Evolutionary conservation across 495 filamentous ascomycete genomes (phyloP).

Genomic region (Gamarada debralockiae): DNA sequence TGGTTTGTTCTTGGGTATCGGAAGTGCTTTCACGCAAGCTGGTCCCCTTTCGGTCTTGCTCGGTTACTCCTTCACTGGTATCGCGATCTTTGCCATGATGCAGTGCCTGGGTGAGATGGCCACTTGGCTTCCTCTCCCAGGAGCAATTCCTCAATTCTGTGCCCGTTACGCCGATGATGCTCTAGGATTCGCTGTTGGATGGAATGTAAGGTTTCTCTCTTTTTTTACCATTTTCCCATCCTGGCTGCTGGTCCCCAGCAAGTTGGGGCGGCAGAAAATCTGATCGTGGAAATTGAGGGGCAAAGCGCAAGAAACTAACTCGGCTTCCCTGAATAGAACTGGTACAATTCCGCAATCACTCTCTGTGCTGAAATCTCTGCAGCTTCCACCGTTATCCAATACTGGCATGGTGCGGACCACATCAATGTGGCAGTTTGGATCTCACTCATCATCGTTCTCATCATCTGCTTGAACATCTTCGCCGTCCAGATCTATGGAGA

Average conservation of each 20-base stretch:
- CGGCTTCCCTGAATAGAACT: constrained; percentile 27
- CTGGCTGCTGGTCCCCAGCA: too few relatives aligned
- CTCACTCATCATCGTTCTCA: constrained; percentile 68
- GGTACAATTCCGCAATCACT: constrained; percentile 58
- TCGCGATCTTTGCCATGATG: constrained; percentile 60
- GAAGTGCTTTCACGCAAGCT: constrained; percentile 54
- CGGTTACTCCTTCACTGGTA: constrained; percentile 65
- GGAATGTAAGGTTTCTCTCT: constrained; percentile 49
- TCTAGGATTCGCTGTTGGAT: constrained; percentile 76
- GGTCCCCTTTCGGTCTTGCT: constrained; percentile 66
- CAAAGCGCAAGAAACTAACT: constrained; percentile 9
- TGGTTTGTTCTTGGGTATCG: constrained; percentile 70
- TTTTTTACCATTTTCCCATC: too few relatives aligned
- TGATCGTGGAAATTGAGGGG: too few relatives aligned
- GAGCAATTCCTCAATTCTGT: constrained; percentile 72
- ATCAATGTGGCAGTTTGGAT: constrained; percentile 65
- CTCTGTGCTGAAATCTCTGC: constrained; percentile 74
- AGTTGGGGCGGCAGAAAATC: too few relatives aligned
- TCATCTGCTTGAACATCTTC: constrained; percentile 63
- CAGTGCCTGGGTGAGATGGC: constrained; percentile 32
- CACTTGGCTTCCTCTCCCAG: constrained; percentile 59
- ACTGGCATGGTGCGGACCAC: constrained; percentile 55
- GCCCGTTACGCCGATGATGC: constrained; percentile 68
- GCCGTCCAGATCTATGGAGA: constrained; percentile 67
- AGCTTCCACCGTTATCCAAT: constrained; percentile 70